Conservation (phyloP, 805 yeast species). For the Deakozyma indianensis region DNA sequence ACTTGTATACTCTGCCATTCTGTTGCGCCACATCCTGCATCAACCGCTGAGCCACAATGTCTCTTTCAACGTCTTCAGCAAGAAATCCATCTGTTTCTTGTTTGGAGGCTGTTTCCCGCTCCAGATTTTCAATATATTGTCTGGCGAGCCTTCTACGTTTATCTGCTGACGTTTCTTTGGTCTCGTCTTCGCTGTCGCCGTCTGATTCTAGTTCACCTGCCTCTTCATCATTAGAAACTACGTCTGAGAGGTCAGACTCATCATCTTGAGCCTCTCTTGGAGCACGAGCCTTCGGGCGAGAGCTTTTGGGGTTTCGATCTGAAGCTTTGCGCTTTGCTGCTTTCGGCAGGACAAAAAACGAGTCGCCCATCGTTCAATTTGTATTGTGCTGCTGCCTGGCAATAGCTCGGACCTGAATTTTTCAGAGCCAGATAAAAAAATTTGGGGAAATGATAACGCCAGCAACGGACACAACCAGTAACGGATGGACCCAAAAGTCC, state of each 20-base stretch:
- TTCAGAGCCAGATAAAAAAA: neutral
- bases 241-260: neutral
- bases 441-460: neutral
- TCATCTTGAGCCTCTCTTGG: neutral
- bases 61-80: slow-evolving; percentile 83
- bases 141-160: slow-evolving; percentile 89
- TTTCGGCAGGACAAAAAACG: neutral
- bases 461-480: neutral
- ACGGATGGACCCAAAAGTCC: no score
- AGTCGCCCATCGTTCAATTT: neutral
- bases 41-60: slow-evolving; percentile 65
- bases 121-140: slow-evolving; percentile 72
- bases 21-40: slow-evolving; percentile 82
- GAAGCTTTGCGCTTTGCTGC: neutral
- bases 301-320: neutral
- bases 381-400: neutral
- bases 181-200: slow-evolving; percentile 62
- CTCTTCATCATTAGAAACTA: slow-evolving; percentile 6
- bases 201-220: slow-evolving; percentile 8
- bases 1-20: slow-evolving; percentile 69
- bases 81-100: slow-evolving; percentile 45
- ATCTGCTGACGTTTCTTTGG: slow-evolving; percentile 76
- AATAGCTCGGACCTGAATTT: neutral
- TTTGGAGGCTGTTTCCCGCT: slow-evolving; percentile 30
- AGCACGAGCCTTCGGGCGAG: neutral